Base-by-base conservation (phyloP, 441 rosid species). In the Euphorbia celastroides region DNA sequence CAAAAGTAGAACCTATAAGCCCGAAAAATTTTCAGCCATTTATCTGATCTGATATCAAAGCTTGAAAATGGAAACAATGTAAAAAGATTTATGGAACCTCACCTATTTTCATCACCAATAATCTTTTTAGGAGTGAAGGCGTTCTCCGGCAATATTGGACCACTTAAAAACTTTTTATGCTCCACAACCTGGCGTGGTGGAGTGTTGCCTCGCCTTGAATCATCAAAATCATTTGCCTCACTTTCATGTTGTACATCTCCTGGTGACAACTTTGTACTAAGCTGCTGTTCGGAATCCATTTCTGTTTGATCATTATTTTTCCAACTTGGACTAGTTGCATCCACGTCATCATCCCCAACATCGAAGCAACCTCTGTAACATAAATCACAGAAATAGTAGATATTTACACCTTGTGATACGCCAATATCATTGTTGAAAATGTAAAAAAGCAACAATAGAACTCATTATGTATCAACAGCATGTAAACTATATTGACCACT, bases 321-420 rank as follows among this genome's bases (percentile, higher is more conserved):
- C 82, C 84, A 83, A 64, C 71, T 78, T 61, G 88, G 86, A 79
- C 85, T 86, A 58, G 81, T 71, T 65, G 82, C 75, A 81, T 42
- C 81, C 51, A 69, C 89, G 70, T 86, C 95, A 36, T 83, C 93
- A 75, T 87, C 92, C 42, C 87, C 80, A 51, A 88, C 68, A 77
- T 94, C 98, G 79, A 94, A 94, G 79, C 98, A 92, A 63, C 87
- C 88, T 76, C 98, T 94, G 91, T 80, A 84, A 60, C 67, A 68
- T 62, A 60, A 65, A 50, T 14, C 54, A 17, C 11, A 10, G 32
- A 31, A 34, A 31, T 14, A 38, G 36, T 44, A 46, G 17, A 63
- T 17, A 61, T 30, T 50, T 36, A 44, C 6, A 34, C 26, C 14
- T 30, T 9, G 55, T 62, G 14, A 50, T 10, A 57, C 14, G 22